Evolutionary conservation across 2,329 filamentous ascomycete species (phyloP).

Genomic region (Venturia oleaginea): DNA sequence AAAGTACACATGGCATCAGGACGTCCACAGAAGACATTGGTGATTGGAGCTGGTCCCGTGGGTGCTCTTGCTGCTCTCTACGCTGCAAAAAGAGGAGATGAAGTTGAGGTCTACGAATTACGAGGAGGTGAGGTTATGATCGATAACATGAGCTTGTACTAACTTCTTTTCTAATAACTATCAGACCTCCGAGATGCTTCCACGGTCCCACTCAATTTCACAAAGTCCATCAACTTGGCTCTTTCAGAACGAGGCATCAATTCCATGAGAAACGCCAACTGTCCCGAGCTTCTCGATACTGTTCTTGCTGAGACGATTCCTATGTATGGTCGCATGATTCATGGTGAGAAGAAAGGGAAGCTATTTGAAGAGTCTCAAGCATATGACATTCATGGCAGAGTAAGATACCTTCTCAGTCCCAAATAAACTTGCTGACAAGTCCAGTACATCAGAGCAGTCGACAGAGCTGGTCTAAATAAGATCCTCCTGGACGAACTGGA

Average conservation of each 20-base stretch:
- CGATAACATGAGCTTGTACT: background rate
- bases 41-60: slow-evolving; percentile 89
- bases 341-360: slow-evolving; percentile 57
- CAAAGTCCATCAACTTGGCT: slow-evolving; percentile 96
- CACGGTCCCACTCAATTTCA: slow-evolving; percentile 85
- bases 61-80: slow-evolving; percentile 88
- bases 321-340: slow-evolving; percentile 96
- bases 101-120: slow-evolving; percentile 91
- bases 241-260: slow-evolving; percentile 90
- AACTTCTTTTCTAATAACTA: slow-evolving; percentile 14
- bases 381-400: slow-evolving; percentile 82
- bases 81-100: slow-evolving; percentile 75
- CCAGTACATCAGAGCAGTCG: slow-evolving; percentile 76
- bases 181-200: slow-evolving; percentile 77
- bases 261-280: slow-evolving; percentile 64
- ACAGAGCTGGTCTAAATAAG: slow-evolving; percentile 75
- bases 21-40: slow-evolving; percentile 54
- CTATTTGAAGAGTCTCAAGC: slow-evolving; percentile 72
- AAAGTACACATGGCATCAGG: background rate
- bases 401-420: slow-evolving; percentile 33
- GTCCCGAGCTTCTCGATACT: slow-evolving; percentile 58
- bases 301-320: slow-evolving; percentile 75
- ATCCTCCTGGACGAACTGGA: slow-evolving; percentile 76
- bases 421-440: slow-evolving; percentile 3
- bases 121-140: slow-evolving; percentile 58